Evolutionary conservation across 495 filamentous ascomycete genomes (phyloP), one percentile per base, ranked within the genome.

Genomic region (Tricharina praecox): DNA sequence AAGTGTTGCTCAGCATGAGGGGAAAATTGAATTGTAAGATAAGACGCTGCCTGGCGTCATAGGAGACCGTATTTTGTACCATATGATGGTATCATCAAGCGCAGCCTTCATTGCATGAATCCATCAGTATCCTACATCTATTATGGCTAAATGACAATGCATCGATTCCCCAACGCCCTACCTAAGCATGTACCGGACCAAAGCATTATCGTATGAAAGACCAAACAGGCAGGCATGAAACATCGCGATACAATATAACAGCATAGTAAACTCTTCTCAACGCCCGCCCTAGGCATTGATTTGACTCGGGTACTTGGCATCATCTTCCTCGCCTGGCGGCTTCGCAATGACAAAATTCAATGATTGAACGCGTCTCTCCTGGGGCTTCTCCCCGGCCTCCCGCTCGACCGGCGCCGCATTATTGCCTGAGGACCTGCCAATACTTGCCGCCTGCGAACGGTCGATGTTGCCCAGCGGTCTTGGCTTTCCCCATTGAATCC

Each of bases 401-500:
- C 4, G 11, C 18, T 16, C 71, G 74, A 9, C 73, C 72, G 20
- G 75, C 69, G 33, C 77, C 77, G 45, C 86, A 36, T 33, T 55
- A 13, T 43, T 45, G 16, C 23, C 49, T 15, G 47, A 45, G 44
- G 60, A 53, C 46, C 50, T 43, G 50, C 50, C 58, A 39, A 50
- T 59, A 51, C 37, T 54, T 10, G 50, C 48, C 2, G 50, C 51
- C 25, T 61, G 53, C 4, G 44, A 45, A 13, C 58, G 48, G 49
- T 93, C 81, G 74, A 95, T 75, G 20, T 74, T 90, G 47, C 93
- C 90, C 37, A 97, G 67, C 0, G 85, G 78, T 68, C 82, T 90
- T 16, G 90, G 92, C 53, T 78, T 79, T 3, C 85, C 87, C 90
- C 90, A 97, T 46, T 85, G 77, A 13, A 97, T 73, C 18, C 86